phyloP scores from a whole-genome alignment of 2,329 filamentous ascomycete genomes.

The Microsporum ferrugineum region DNA sequence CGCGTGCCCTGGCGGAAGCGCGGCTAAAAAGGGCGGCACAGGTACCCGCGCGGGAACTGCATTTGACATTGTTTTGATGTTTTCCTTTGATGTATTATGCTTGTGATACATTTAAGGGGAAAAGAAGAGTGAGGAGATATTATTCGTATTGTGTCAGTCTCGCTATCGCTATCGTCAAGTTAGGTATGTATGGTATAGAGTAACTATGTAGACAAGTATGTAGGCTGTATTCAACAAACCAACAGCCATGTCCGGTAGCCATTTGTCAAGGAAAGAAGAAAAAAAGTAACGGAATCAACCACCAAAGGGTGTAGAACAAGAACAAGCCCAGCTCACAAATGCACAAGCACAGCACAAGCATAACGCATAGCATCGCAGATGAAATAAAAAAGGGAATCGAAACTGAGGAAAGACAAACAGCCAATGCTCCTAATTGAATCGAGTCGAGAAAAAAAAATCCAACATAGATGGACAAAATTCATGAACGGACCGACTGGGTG shows the following conservation, averaged over 20 bases:
- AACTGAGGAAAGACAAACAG: not conserved
- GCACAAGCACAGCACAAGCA: not conserved
- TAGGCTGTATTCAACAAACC: not conserved
- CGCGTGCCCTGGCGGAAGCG: not conserved
- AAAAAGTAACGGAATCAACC: not conserved
- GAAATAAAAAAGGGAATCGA: not conserved
- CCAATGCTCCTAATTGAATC: not conserved
- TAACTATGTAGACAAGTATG: not conserved
- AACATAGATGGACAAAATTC: not conserved
- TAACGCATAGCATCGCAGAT: conserved; percentile 1
- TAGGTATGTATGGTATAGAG: not conserved
- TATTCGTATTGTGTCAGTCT: not conserved
- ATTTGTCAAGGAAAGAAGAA: not conserved
- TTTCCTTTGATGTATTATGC: too few species aligned
- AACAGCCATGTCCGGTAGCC: not conserved
- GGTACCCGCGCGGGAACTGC: not conserved
- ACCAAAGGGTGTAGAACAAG: not conserved
- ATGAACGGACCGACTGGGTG: not conserved
- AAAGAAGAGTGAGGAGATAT: not conserved
- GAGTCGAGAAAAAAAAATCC: not conserved
- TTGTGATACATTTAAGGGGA: not conserved
- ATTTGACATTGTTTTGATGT: too few species aligned
- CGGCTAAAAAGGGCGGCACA: not conserved
- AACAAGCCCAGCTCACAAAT: not conserved
- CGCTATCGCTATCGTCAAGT: not conserved